These are phyloP conservation scores for Amoeboaphelidium protococcarum DNA, from an alignment of 371 early-diverging fungal genomes.

Conservation along the genomic window DNA sequence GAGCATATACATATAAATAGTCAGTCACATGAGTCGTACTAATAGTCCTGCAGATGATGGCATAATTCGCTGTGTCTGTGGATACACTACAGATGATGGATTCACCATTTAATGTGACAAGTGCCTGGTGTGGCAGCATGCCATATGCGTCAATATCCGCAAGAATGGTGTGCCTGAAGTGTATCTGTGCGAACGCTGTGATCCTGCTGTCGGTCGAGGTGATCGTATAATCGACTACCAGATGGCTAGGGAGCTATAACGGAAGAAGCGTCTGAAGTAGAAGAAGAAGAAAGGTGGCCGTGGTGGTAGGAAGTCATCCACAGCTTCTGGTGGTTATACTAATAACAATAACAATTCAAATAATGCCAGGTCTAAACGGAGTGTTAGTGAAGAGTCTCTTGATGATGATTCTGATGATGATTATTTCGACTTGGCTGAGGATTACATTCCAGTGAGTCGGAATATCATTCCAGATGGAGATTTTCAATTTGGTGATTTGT, in stretches of 20 bases:
- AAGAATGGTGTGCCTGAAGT: conserved; percentile 31
- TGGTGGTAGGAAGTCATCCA: no score
- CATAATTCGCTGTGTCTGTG: conserved; percentile 84
- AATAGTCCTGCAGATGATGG: conserved; percentile 42
- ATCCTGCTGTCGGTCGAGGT: conserved; percentile 22
- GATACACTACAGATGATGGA: conserved; percentile 80
- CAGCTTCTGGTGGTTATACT: no score
- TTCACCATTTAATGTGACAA: conserved; percentile 89
- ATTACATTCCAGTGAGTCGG: not conserved
- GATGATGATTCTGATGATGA: not conserved
- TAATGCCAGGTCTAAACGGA: no score
- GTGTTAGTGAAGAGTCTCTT: no score
- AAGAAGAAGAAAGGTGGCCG: not conserved
- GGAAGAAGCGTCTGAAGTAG: not conserved
- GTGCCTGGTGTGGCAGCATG: conserved; percentile 87
- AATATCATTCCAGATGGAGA: no score
- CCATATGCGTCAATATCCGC: conserved; percentile 40
- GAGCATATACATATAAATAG: no score
- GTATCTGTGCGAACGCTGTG: conserved; percentile 59
- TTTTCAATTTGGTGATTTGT: no score
- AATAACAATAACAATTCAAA: no score
- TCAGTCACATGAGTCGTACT: no score
- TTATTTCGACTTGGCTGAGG: not conserved
- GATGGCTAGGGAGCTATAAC: not conserved
- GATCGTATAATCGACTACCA: not conserved